phyloP scores from a whole-genome alignment of 1,139 yeast species.

The Diutina catenulata region DNA sequence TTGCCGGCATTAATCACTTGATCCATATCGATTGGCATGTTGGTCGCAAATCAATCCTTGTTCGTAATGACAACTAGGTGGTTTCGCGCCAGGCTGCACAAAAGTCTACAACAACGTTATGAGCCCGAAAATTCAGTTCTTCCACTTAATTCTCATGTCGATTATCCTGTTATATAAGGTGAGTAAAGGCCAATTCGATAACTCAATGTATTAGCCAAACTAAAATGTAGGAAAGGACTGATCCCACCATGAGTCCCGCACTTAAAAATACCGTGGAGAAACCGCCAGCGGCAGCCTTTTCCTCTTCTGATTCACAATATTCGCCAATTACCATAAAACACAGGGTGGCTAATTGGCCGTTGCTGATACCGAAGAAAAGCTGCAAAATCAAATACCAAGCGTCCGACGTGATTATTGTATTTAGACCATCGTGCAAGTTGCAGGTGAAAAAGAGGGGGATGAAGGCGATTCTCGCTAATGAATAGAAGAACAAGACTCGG shows the following conservation, averaged over 20 bases:
- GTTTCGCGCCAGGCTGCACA: no score
- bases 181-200: background rate
- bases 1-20: constrained; percentile 2
- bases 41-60: background rate
- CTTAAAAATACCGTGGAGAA: constrained; percentile 72
- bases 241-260: constrained; percentile 66
- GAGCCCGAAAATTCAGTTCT: background rate
- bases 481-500: constrained; percentile 31
- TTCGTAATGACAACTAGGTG: background rate
- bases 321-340: constrained; percentile 73
- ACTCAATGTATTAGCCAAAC: constrained; percentile 9
- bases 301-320: constrained; percentile 44
- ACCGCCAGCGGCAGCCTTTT: constrained; percentile 90
- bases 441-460: constrained; percentile 61
- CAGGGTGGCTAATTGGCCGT: constrained; percentile 76
- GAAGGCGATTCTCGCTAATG: constrained; percentile 42
- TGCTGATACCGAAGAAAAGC: constrained; percentile 70
- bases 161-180: background rate
- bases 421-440: constrained; percentile 35
- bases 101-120: no score
- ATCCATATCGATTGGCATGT: constrained; percentile 4
- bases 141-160: background rate
- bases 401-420: constrained; percentile 40
- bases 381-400: constrained; percentile 57
- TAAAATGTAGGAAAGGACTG: constrained; percentile 52